Evolutionary conservation across 2,329 filamentous ascomycete genomes (phyloP).

Genomic region (Stachybotrys elegans): DNA sequence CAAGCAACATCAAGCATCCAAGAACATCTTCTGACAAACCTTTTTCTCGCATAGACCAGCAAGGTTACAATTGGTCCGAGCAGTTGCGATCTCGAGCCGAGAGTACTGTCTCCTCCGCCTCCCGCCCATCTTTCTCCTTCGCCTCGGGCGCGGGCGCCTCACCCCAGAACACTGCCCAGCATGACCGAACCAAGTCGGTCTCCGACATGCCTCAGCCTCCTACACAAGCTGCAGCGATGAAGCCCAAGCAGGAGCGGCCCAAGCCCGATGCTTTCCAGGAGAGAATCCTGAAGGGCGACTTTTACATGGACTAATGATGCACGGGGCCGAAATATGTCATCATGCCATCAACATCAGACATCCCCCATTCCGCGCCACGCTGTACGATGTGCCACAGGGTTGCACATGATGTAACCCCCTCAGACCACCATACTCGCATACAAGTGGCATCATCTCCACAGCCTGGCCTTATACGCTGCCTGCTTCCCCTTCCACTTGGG

Average conservation of each 20-base stretch:
- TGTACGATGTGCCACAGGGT: too few species aligned
- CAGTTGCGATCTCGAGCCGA: conserved; percentile 89
- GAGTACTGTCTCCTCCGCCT: conserved; percentile 60
- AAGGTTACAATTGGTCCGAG: conserved; percentile 94
- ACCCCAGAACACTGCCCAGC: conserved; percentile 26
- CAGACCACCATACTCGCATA: too few species aligned
- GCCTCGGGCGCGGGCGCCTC: conserved; percentile 37
- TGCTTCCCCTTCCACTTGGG: too few species aligned
- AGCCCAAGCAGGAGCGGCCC: conserved; percentile 44
- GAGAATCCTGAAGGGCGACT: conserved; percentile 94
- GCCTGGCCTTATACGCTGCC: too few species aligned
- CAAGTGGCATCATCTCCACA: too few species aligned
- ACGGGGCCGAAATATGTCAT: too few species aligned
- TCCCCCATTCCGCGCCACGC: too few species aligned
- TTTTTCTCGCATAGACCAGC: conserved; percentile 65
- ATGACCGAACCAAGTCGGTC: conserved; percentile 67
- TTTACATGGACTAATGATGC: conserved; percentile 82
- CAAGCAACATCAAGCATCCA: conserved; percentile 54
- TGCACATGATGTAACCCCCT: too few species aligned
- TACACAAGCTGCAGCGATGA: conserved; percentile 40
- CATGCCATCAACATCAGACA: too few species aligned
- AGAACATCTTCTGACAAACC: conserved; percentile 62
- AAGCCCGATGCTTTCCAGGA: conserved; percentile 96
- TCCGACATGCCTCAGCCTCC: conserved; percentile 57
- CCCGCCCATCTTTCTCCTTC: conserved; percentile 57